Percentiles rank a stretch among this genome's conserved stretches.
These are phyloP conservation scores for Pichia inconspicua DNA, from an alignment of 1,139 yeast species.

Conservation along the genomic window DNA sequence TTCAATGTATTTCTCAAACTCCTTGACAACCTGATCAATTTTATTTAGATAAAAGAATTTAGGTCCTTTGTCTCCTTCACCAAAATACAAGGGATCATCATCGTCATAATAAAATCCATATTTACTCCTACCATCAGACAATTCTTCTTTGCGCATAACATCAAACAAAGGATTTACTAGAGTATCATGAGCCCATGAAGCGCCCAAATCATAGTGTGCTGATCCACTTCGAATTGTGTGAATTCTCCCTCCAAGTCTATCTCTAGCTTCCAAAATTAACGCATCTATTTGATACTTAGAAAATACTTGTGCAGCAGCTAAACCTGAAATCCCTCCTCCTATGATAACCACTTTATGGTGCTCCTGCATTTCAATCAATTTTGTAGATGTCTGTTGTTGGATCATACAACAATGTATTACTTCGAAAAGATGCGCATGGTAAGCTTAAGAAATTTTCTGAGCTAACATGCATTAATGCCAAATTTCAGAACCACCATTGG, in stretches of 20 bases:
- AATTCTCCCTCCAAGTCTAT: conserved; percentile 55
- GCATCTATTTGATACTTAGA: conserved; percentile 36
- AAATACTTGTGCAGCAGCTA: conserved; percentile 65
- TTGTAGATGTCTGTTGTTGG: no score
- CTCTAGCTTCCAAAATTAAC: conserved; percentile 49
- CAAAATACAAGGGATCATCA: conserved; percentile 28
- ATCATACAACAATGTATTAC: no score
- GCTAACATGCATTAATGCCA: no score
- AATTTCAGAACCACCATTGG: no score
- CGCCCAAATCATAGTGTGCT: conserved; percentile 65
- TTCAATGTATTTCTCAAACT: conserved; percentile 55
- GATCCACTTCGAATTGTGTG: conserved; percentile 28
- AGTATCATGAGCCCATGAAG: conserved; percentile 86
- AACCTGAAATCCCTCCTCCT: conserved; percentile 83
- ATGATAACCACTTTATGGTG: conserved; percentile 38
- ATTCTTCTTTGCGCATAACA: conserved; percentile 32
- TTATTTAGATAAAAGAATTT: conserved; percentile 23
- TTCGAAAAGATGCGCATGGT: no score
- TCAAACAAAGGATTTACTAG: conserved; percentile 58
- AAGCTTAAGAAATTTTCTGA: no score
- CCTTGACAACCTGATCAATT: conserved; percentile 43
- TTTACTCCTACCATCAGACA: conserved; percentile 18
- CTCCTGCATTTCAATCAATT: not conserved
- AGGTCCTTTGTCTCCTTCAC: conserved; percentile 25
- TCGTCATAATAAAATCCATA: conserved; percentile 43